Conservation (phyloP, 305 asterid species). For the Fraxinus greggii region DNA sequence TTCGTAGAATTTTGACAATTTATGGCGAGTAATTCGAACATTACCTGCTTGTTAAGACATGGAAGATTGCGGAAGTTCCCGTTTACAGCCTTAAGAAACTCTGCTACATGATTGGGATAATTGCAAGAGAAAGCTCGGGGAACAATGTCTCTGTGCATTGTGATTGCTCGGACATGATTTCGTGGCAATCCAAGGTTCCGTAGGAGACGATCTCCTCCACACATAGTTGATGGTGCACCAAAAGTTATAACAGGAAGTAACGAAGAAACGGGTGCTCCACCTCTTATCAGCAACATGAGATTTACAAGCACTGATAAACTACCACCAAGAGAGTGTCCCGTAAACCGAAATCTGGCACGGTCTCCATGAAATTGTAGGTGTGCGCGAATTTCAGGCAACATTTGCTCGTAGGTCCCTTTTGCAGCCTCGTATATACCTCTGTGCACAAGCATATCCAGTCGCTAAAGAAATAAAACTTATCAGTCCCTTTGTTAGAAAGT, state of each 20-base stretch:
- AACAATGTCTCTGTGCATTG: slow-evolving; percentile 95
- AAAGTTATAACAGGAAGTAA: slow-evolving; percentile 84
- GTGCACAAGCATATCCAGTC: slow-evolving; percentile 81
- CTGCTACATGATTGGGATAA: slow-evolving; percentile 84
- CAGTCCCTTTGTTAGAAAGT: neutral
- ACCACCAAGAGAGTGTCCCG: slow-evolving; percentile 97
- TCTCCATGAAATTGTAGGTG: slow-evolving; percentile 61
- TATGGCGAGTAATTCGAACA: neutral
- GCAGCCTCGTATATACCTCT: slow-evolving; percentile 98
- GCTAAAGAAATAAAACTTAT: slow-evolving; percentile 45
- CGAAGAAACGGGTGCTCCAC: slow-evolving; percentile 63
- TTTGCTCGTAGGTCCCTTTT: slow-evolving; percentile 86
- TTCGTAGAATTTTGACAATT: neutral
- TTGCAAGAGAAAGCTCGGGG: slow-evolving; percentile 95
- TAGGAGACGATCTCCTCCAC: slow-evolving; percentile 86
- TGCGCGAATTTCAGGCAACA: slow-evolving; percentile 72
- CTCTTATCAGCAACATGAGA: slow-evolving; percentile 80
- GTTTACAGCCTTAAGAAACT: slow-evolving; percentile 81
- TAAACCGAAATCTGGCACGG: slow-evolving; percentile 70
- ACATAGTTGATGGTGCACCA: slow-evolving; percentile 87
- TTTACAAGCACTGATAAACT: slow-evolving; percentile 78
- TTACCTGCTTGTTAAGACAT: slow-evolving; percentile 80
- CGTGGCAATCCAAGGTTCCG: slow-evolving; percentile 66
- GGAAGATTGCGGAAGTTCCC: slow-evolving; percentile 76
- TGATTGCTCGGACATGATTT: slow-evolving; percentile 64